Evolutionary conservation across 768 basidiomycete genomes (phyloP).

Genomic region (Pisolithus tinctorius): DNA sequence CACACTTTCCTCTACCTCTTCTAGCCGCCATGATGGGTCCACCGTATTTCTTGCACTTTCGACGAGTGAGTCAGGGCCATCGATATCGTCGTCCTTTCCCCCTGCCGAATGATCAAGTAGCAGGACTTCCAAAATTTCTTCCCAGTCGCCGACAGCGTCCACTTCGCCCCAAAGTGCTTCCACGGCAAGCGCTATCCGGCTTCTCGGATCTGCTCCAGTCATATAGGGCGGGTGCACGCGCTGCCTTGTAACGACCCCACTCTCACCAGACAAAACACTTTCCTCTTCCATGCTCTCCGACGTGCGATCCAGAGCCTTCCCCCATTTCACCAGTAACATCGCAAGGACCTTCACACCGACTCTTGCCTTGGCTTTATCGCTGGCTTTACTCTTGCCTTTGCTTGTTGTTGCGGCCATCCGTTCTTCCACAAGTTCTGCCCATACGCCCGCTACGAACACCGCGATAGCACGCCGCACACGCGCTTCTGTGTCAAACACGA

Average conservation of each 20-base stretch:
- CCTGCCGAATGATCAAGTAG: slow-evolving; percentile 83
- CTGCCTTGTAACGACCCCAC: slow-evolving; percentile 22
- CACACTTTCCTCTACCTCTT: slow-evolving; percentile 82
- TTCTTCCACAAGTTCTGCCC: slow-evolving; percentile 76
- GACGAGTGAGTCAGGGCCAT: slow-evolving; percentile 20
- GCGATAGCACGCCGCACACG: slow-evolving; percentile 78
- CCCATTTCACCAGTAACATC: slow-evolving; percentile 70
- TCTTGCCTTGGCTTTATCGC: slow-evolving; percentile 45
- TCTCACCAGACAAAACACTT: slow-evolving; percentile 42
- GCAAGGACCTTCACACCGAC: slow-evolving; percentile 69
- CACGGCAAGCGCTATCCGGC: slow-evolving; percentile 71
- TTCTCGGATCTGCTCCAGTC: slow-evolving; percentile 37
- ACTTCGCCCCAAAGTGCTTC: slow-evolving; percentile 87
- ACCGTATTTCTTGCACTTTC: slow-evolving; percentile 32
- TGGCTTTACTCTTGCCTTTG: slow-evolving; percentile 31
- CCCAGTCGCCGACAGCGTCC: slow-evolving; percentile 72
- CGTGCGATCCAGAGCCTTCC: slow-evolving; percentile 51
- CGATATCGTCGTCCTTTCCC: slow-evolving; percentile 35
- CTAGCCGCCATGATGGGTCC: slow-evolving; percentile 74
- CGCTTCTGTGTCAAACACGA: slow-evolving; percentile 81
- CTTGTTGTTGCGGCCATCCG: slow-evolving; percentile 44
- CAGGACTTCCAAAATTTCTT: slow-evolving; percentile 70
- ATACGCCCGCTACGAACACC: slow-evolving; percentile 69
- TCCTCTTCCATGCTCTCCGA: slow-evolving; percentile 35
- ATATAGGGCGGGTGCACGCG: slow-evolving; percentile 37